Conservation (phyloP, 2,329 filamentous ascomycete species). For the Nigrograna mackinnonii region DNA sequence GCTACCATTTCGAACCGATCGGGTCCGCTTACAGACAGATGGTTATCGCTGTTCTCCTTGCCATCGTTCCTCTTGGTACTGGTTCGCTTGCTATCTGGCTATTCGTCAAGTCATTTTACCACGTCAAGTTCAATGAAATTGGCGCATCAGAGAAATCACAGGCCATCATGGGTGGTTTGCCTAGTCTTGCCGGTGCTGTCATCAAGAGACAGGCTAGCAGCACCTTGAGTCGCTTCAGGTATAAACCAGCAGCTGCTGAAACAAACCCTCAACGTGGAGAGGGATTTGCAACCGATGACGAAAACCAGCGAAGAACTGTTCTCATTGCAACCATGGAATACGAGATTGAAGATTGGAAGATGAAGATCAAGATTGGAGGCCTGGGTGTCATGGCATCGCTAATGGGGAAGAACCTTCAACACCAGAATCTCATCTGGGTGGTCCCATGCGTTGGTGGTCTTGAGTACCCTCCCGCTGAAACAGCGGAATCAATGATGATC, state of each 20-base stretch:
- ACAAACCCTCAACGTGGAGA: constrained; percentile 14
- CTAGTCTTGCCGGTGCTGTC: constrained; percentile 3
- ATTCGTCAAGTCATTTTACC: constrained; percentile 66
- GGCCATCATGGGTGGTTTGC: constrained; percentile 10
- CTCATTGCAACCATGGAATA: constrained; percentile 74
- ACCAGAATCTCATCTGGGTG: constrained; percentile 66
- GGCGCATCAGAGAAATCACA: constrained; percentile 56
- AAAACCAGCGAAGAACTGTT: constrained; percentile 53
- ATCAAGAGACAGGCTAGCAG: constrained; percentile 4
- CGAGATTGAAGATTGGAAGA: constrained; percentile 70
- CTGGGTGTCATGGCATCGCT: constrained; percentile 72
- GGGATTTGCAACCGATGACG: constrained; percentile 15
- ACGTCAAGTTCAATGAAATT: constrained; percentile 65
- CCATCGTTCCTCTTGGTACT: constrained; percentile 55
- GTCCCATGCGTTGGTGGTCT: constrained; percentile 62
- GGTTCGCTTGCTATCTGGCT: constrained; percentile 56
- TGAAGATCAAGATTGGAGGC: constrained; percentile 74
- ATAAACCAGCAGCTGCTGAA: not conserved
- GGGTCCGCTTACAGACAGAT: constrained; percentile 61
- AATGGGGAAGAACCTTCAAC: constrained; percentile 67
- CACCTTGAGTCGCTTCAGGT: constrained; percentile 7
- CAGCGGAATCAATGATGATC: constrained; percentile 64
- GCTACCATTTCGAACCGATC: constrained; percentile 56
- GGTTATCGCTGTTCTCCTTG: constrained; percentile 58
- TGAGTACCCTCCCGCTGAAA: constrained; percentile 64